Evolutionary conservation across 1,284 basidiomycete genomes (phyloP), one percentile per base, ranked within the genome.

Genomic region (Irpex lacteus): DNA sequence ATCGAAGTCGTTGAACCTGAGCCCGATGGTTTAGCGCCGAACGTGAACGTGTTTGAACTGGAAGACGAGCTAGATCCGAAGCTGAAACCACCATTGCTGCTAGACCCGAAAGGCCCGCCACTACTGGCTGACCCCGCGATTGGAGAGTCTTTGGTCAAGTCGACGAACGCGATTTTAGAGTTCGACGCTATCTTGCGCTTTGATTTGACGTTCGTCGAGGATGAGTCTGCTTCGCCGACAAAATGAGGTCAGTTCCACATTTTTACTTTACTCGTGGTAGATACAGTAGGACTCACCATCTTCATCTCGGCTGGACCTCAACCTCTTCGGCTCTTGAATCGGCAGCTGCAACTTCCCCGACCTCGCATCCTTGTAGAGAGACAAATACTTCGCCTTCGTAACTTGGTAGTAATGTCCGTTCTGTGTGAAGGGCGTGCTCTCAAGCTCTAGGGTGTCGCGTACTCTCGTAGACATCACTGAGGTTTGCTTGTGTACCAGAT

Each of bases 391-490:
- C 6, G 60, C 62, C 44, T 66, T 68, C 37, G 61, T 67, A 6
- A 62, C 61, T 2, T 55, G 63, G 19, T 69, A 70, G 63, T 80
- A 77, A 38, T 70, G 70, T 36, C 60, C 44, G 50, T 79, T 81
- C 67, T 78, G 74, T 9, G 78, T 76, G 62, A 72, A 79, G 0
- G 74, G 76, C 5, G 55, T 50, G 3, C 38, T 65, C 64, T 80
- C 79, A 3, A 73, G 61, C 9, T 56, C 63, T 5, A 79, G 59
- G 53, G 59, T 55, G 52, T 36, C 54, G 9, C 26, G 26, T 1
- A 56, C 54, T 32, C 54, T 15, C 4, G 8, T 18, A 4, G 13
- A 15, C 19, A 8, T 18, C 15, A 56, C 15, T 5, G 11, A 1
- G 2, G 32, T 37, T 15, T 56, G 54, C n/a, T 56, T 56, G 19